Conservation (phyloP, 2,329 filamentous ascomycete genomes). For the Cadophora luteo-olivacea region DNA sequence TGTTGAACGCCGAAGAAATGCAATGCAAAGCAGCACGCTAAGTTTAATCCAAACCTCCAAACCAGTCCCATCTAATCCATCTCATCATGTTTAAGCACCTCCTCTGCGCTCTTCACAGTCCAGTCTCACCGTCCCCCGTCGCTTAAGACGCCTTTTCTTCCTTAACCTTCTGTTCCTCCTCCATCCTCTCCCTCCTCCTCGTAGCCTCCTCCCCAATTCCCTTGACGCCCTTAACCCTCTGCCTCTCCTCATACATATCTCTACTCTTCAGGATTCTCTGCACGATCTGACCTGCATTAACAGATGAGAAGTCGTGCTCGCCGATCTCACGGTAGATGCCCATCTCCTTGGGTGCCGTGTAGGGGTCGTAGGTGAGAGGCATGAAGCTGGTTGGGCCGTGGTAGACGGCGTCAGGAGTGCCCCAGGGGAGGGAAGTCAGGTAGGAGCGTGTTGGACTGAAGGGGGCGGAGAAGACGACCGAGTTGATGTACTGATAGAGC, state of each 20-base stretch:
- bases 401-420: slow-evolving; percentile 81
- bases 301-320: slow-evolving; percentile 79
- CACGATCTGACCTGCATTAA: slow-evolving; percentile 93
- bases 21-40: slow-evolving; percentile 16
- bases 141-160: slow-evolving; percentile 21
- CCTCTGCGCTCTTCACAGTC: not conserved
- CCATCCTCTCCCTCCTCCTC: slow-evolving; percentile 65
- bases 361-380: slow-evolving; percentile 75
- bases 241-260: slow-evolving; percentile 87
- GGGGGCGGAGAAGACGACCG: slow-evolving; percentile 87
- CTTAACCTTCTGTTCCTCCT: slow-evolving; percentile 48
- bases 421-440: slow-evolving; percentile 75
- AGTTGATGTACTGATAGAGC: slow-evolving; percentile 74
- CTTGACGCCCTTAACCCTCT: slow-evolving; percentile 90
- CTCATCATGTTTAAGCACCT: no score
- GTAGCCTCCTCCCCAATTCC: slow-evolving; percentile 74
- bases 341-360: slow-evolving; percentile 79
- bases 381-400: slow-evolving; percentile 91
- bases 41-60: not conserved
- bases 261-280: slow-evolving; percentile 86
- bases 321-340: slow-evolving; percentile 84
- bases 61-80: not conserved
- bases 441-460: slow-evolving; percentile 85
- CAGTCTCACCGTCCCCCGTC: not conserved
- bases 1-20: slow-evolving; percentile 40